Conservation (phyloP, 441 rosid species). For the Manihot esculenta region DNA sequence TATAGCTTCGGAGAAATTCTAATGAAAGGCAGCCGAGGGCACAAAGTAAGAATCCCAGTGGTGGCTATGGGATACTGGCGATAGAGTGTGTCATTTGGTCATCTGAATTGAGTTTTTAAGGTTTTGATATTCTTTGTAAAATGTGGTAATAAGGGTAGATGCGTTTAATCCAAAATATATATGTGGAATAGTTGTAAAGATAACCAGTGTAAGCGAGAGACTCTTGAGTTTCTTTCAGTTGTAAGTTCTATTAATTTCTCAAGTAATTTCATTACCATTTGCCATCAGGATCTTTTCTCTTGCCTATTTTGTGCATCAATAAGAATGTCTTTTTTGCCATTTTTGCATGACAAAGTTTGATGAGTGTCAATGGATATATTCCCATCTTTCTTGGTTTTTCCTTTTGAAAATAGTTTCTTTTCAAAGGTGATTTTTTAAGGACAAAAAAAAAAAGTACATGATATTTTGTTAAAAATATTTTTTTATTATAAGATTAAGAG, state of each 20-base stretch:
- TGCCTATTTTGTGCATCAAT: no score
- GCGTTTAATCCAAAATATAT: conserved; percentile 24
- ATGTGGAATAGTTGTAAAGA: conserved; percentile 45
- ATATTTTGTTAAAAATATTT: no score
- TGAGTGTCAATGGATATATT: no score
- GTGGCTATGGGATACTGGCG: conserved; percentile 75
- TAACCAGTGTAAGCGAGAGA: conserved; percentile 31
- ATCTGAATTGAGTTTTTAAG: conserved; percentile 27
- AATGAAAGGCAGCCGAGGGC: conserved; percentile 95
- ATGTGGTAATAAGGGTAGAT: conserved; percentile 55
- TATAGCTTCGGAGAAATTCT: conserved; percentile 82
- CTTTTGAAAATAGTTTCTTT: no score
- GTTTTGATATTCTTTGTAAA: conserved; percentile 66
- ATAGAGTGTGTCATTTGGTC: conserved; percentile 30
- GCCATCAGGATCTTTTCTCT: not conserved
- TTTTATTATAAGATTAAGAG: no score
- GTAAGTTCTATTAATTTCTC: conserved; percentile 42
- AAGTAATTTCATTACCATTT: conserved; percentile 21
- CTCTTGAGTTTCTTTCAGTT: conserved; percentile 36
- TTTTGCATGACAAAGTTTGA: no score
- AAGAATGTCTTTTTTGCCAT: no score
- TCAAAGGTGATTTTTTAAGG: no score
- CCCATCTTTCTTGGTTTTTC: no score
- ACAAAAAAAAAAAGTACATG: no score
- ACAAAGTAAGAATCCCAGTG: conserved; percentile 82